Percentiles rank a stretch among this genome's conserved stretches.
These are phyloP conservation scores for Termitomyces sp. DNA, from an alignment of 1,284 basidiomycete genomes.

Conservation along the genomic window DNA sequence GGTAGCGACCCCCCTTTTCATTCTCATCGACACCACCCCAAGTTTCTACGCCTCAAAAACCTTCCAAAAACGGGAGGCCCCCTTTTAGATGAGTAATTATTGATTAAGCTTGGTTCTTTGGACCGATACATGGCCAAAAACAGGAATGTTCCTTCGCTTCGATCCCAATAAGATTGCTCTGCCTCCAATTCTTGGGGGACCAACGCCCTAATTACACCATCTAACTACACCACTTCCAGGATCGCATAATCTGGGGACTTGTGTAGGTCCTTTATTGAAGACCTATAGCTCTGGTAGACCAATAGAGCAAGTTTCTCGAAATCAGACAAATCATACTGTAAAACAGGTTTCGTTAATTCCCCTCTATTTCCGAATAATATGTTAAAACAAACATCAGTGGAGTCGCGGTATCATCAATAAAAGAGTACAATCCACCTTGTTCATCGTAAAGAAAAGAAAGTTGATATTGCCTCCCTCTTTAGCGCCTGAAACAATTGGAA, in stretches of 20 bases:
- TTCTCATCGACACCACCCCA: background rate
- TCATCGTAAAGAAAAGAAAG: background rate
- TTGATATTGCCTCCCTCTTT: background rate
- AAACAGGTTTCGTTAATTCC: conserved; percentile 1
- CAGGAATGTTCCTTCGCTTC: conserved; percentile 16
- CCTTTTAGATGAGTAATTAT: background rate
- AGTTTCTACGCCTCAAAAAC: background rate
- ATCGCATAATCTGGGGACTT: conserved; percentile 7
- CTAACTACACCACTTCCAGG: conserved; percentile 8
- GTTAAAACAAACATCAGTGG: background rate
- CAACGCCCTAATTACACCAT: conserved; percentile 8
- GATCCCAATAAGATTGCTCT: conserved; percentile 17
- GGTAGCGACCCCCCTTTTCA: background rate
- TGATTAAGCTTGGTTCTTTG: background rate
- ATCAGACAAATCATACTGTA: conserved; percentile 5
- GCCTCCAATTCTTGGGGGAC: conserved; percentile 17
- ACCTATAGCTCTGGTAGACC: conserved; percentile 9
- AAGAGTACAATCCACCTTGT: conserved; percentile 6
- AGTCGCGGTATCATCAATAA: background rate
- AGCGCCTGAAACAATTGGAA: conserved; percentile 13
- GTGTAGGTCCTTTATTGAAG: background rate
- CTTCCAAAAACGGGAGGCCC: background rate
- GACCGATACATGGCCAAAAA: background rate
- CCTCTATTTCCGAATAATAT: background rate
- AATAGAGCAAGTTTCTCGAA: conserved; percentile 6